Base-by-base conservation (phyloP, 169 alveolate species). In the Babesia ovis region DNA sequence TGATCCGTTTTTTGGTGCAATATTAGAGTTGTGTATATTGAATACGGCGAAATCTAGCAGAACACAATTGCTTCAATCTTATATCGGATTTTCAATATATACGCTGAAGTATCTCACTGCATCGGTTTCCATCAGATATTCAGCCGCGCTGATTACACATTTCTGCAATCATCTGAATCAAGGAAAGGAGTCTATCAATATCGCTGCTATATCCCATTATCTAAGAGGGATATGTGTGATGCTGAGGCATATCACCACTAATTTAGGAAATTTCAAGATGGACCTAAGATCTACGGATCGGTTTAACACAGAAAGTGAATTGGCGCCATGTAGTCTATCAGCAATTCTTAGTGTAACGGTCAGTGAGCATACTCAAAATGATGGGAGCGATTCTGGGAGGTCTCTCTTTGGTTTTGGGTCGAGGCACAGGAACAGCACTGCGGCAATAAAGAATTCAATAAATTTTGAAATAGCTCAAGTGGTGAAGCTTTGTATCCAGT, bases 31-130 rank as follows among this genome's bases (percentile, higher is more conserved):
- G 31, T 77, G 86, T 43, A 77, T 77, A 25, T 39, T 27, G 9
- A 67, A 77, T 68, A 57, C 82, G 8, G 86, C 82, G 1, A 77
- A 67, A 57, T 20, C 83, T 0, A 58, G 51, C 18, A 51, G 82
- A 27, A 14, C 74, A 23, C 84, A 80, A 42, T 48, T 80, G 61
- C 64, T 80, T n/a, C 83, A 80, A 61, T 80, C 88, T 0, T 80
- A 80, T 50, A 60, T 80, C 35, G 88, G 62, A 9, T 80, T 80
- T 42, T 60, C 84, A 16, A n/a, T 80, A 37, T 61, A 64, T 43
- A 60, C 64, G 0, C 71, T 70, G 22, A 68, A 70, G 37, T 80
- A 68, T 41, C 29, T 80, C 45, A 22, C 72, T 8, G 68, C 72
- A n/a, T 20, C 62, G 22, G 59, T 43, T 20, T 29, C 59, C 32